phyloP scores from a whole-genome alignment of 345 rosid species.

The Lepidium africanum region DNA sequence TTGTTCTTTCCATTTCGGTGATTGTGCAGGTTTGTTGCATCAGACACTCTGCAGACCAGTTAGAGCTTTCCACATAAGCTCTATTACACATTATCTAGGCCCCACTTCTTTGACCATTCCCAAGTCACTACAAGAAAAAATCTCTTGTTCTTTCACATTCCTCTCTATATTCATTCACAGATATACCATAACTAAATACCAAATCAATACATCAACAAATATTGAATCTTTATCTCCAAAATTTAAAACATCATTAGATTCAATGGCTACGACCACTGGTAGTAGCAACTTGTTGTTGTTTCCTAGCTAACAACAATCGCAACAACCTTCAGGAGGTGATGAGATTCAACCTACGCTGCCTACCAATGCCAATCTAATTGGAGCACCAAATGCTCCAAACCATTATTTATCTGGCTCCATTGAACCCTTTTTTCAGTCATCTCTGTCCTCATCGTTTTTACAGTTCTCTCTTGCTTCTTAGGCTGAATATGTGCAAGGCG shows the following conservation, averaged over 20 bases:
- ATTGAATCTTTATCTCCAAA: background rate
- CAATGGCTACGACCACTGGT: slow-evolving; percentile 13
- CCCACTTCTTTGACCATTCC: too few species aligned
- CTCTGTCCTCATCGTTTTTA: slow-evolving; percentile 43
- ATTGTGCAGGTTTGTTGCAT: too few species aligned
- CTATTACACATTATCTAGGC: too few species aligned
- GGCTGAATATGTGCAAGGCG: slow-evolving; percentile 42
- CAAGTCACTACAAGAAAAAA: too few species aligned
- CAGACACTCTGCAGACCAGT: too few species aligned
- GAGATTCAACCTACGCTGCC: slow-evolving; percentile 8
- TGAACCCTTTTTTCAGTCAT: slow-evolving; percentile 65
- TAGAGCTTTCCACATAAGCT: too few species aligned
- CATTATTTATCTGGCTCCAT: slow-evolving; percentile 47
- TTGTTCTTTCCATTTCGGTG: too few species aligned
- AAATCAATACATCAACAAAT: background rate
- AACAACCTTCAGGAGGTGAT: slow-evolving; percentile 2
- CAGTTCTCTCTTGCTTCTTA: slow-evolving; percentile 49
- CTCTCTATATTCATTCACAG: background rate
- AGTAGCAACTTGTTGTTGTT: slow-evolving; percentile 16
- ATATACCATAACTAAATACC: background rate
- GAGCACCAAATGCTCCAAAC: slow-evolving; percentile 8
- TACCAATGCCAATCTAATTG: slow-evolving; percentile 9
- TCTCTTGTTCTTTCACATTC: too few species aligned
- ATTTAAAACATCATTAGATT: background rate
- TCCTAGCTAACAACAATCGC: slow-evolving; percentile 16